phyloP scores from a whole-genome alignment of 2,329 filamentous ascomycete species.

The Fusarium odoratissimum region DNA sequence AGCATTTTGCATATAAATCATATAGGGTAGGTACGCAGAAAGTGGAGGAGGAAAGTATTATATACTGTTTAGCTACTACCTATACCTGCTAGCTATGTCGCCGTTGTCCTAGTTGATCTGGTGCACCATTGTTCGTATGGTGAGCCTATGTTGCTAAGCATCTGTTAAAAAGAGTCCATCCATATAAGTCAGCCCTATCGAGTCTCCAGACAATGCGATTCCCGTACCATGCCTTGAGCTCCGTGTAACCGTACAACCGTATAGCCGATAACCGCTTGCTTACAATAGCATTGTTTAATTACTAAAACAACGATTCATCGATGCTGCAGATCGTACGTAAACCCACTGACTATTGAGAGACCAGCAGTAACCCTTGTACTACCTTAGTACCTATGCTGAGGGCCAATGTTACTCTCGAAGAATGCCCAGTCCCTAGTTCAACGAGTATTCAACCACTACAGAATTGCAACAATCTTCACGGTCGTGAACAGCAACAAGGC shows the following conservation, averaged over 20 bases:
- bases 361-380: neutral
- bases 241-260: neutral
- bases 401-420: neutral
- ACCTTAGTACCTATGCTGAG: neutral
- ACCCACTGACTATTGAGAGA: neutral
- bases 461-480: neutral
- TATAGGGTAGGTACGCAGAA: slow-evolving; percentile 6
- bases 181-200: neutral
- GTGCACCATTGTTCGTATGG: too few relatives aligned
- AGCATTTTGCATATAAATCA: neutral
- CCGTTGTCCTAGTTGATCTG: neutral
- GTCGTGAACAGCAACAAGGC: neutral
- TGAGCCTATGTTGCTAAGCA: neutral
- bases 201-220: neutral
- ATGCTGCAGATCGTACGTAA: slow-evolving; percentile 4
- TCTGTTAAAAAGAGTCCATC: neutral
- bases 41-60: too few relatives aligned
- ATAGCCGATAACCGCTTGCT: slow-evolving; percentile 6
- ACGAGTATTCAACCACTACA: neutral
- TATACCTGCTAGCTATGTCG: neutral
- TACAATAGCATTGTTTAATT: slow-evolving; percentile 24
- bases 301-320: slow-evolving; percentile 10
- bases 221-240: neutral
- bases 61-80: neutral
- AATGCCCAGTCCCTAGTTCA: neutral